Evolutionary conservation across 148 eudicot species (phyloP), one percentile per base, ranked within the genome.

Genomic region (Rheum nobile): DNA sequence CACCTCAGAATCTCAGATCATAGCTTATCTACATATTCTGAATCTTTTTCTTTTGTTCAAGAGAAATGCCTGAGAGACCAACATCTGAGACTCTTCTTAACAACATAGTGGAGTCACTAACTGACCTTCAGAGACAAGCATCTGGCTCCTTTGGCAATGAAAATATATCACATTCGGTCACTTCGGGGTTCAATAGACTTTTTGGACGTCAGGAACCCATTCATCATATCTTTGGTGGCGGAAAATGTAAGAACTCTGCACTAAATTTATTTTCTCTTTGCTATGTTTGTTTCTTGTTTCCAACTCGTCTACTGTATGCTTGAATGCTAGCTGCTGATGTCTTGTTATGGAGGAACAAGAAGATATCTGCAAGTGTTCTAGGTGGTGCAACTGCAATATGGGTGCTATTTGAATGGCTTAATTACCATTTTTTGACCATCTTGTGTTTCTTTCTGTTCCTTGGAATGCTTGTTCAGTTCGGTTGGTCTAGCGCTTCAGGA

Each of bases 291-390:
- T 19, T 28, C 31, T 26, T 75, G 34, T 44, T 31, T 8, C 50
- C 31, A 43, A 42, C 63, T 3, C 37, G 5, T 55, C 24, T 31
- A 43, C 47, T 19, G 0, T 19, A 10, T 31, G 68, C 52, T 39
- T 42, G 71, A 74, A 69, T 41, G 81, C 73, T 75, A 93, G 99
- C 97, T 88, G 99, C 99, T 77, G 97, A 91, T 86, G 90, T 87
- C 61, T 76, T 95, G 81, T 74, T 91, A 42, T 95, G 99, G 97
- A 90, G 98, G 85, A 91, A 91, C 89, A 94, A 91, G 84, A 94
- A 91, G 81, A 91, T 89, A 19, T 91, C 98, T 68, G 86, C 89
- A 39, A 71, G 97, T 43, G 85, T 90, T 74, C 44, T 95, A 47
- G 81, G 65, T 71, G 83, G 79, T 75, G 93, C 97, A 44, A 91